Base-by-base conservation (phyloP, 352 stramenopile genomes). In the Globisporangium middletonii region DNA sequence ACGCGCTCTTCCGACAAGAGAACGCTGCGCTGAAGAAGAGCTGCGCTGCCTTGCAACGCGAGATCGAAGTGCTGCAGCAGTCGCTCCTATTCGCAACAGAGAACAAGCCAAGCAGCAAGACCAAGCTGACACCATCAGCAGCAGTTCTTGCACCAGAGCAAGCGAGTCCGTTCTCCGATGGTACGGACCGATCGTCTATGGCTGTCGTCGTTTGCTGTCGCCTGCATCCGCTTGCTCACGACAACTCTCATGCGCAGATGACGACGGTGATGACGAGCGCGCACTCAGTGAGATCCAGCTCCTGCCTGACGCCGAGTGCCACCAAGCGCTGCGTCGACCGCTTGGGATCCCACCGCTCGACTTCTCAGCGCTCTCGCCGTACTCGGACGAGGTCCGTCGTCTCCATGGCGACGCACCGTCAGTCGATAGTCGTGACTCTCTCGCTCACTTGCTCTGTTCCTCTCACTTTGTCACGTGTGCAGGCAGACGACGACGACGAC, bases 11-110 rank as follows among this genome's bases (percentile, higher is more conserved):
- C 15, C 73, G 66, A 9, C 71, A 86, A n/a, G 77, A 89, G 51
- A 86, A 89, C 53, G 53, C 59, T 8, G 60, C 64, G 3, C 64
- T 88, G 41, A 87, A 83, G 56, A 79, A 77, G 26, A 70, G 64
- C 9, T 80, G 73, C 26, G 63, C 45, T 23, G 65, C 62, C 9
- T 72, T 87, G 64, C 77, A 86, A 53, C 57, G 60, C 8, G 79
- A 89, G 52, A 71, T 89, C 41, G 68, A 75, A 27, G 60, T 59
- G 16, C 65, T 87, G 26, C 74, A 83, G 30, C 62, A 60, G 23
- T 71, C 72, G 18, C 47, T 85, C 19, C 18, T 43, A 35, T 62
- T 62, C 19, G 60, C 54, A 1, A 62, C 50, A 13, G 47, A 16
- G 7, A 51, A 28, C 23, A 56, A 47, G 33, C 27, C 41, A 12